These are phyloP conservation scores for Termitomyces sp. DNA, from an alignment of 768 basidiomycete genomes.

Conservation along the genomic window DNA sequence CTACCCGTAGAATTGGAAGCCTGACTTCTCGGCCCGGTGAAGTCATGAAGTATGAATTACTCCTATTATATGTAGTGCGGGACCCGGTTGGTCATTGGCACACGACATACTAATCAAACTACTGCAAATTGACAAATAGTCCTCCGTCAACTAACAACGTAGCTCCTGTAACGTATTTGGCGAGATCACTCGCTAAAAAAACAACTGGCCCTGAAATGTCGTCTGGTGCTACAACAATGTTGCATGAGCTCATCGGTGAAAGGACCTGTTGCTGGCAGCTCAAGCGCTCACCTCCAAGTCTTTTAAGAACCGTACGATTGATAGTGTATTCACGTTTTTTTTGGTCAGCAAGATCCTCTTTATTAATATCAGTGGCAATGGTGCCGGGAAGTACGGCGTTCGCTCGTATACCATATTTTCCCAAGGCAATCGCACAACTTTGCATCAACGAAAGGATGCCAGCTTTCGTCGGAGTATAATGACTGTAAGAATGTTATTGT, in stretches of 20 bases:
- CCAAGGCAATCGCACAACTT: slow-evolving; percentile 69
- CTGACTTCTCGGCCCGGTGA: slow-evolving; percentile 1
- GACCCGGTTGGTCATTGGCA: not conserved
- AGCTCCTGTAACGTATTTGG: slow-evolving; percentile 64
- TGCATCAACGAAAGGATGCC: slow-evolving; percentile 77
- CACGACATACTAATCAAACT: not conserved
- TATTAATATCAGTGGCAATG: slow-evolving; percentile 73
- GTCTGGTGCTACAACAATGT: slow-evolving; percentile 38
- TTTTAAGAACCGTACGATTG: slow-evolving; percentile 56
- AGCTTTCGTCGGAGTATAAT: slow-evolving; percentile 79
- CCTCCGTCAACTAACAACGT: slow-evolving; percentile 69
- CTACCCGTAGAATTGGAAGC: slow-evolving; percentile 9
- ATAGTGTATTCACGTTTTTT: slow-evolving; percentile 58
- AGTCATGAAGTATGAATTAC: not conserved
- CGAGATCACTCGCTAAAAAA: slow-evolving; percentile 67
- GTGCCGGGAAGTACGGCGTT: slow-evolving; percentile 73
- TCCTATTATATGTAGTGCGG: not conserved
- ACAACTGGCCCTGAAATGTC: slow-evolving; percentile 73
- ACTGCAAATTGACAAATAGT: slow-evolving; percentile 70
- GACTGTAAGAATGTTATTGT: slow-evolving; percentile 26
- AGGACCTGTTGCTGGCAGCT: slow-evolving; percentile 6
- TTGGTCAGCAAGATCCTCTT: slow-evolving; percentile 59
- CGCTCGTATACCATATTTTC: slow-evolving; percentile 70
- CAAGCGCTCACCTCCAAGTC: slow-evolving; percentile 62
- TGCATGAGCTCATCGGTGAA: not conserved